These are phyloP conservation scores for Vicia faba DNA, from an alignment of 306 rosid genomes.

Conservation along the genomic window DNA sequence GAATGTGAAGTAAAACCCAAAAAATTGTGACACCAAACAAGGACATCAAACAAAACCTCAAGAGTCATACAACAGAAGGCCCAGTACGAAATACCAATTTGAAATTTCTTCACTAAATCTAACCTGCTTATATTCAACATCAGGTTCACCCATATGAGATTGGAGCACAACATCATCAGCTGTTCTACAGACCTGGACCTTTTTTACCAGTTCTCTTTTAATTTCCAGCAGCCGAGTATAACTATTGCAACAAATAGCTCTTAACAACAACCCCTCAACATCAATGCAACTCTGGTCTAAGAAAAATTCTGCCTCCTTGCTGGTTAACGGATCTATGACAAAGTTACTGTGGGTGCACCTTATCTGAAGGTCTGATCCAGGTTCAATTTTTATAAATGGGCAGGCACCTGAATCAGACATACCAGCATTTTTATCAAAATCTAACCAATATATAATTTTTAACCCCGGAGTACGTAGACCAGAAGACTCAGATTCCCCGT, in stretches of 20 bases:
- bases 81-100: background rate
- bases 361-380: constrained; percentile 84
- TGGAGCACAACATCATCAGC: constrained; percentile 78
- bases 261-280: constrained; percentile 86
- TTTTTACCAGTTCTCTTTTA: constrained; percentile 80
- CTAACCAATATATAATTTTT: constrained; percentile 90
- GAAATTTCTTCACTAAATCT: constrained; percentile 26
- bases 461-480: constrained; percentile 84
- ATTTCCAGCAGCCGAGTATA: constrained; percentile 93
- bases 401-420: constrained; percentile 64
- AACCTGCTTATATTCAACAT: constrained; percentile 73
- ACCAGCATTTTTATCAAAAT: constrained; percentile 74
- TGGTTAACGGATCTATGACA: constrained; percentile 85
- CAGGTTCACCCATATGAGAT: constrained; percentile 57
- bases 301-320: constrained; percentile 81
- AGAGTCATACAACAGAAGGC: background rate
- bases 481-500: constrained; percentile 82
- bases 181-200: constrained; percentile 67
- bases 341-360: constrained; percentile 82
- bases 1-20: constrained; percentile 15
- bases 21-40: background rate
- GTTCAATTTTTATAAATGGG: constrained; percentile 87
- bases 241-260: constrained; percentile 86
- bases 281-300: constrained; percentile 92
- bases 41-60: constrained; percentile 18